Base-by-base conservation (phyloP, 768 basidiomycete genomes). In the Chlorophyllum brunneum region DNA sequence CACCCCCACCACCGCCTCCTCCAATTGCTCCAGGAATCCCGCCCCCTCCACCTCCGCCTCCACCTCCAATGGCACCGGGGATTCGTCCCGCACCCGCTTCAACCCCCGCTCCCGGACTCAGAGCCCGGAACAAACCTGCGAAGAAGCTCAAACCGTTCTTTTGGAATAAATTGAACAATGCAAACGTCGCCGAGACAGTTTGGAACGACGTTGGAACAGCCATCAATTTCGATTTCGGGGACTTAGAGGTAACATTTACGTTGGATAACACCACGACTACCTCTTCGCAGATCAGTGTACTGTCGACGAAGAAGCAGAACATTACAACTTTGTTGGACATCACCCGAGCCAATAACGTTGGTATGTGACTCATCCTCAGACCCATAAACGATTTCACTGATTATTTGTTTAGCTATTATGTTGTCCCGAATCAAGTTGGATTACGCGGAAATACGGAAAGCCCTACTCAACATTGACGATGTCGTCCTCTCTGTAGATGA, bases 111-210 rank as follows among this genome's bases (percentile, higher is more conserved):
- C 2, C 74, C 75, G 1, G 62, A 64, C 26, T 63, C 60, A 76
- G 70, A 55, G 56, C 63, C 6, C n/a, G 16, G 11, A 58, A 61
- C 22, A 73, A 72, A 10, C 82, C 84, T n/a, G 59, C 65, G 2
- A 84, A 82, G 60, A 77, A 79, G 41, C 64, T 91, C 46, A 86
- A 88, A 65, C 89, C 94, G 2, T 93, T 97, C 72, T 92, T 92
- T 65, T 95, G 94, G 93, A 86, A 83, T 57, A 95, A 95, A 59
- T 56, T 94, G 4, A 69, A 75, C n/a, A 64, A 63, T 10, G 58
- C 72, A 5, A 62, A 69, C 4, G 58, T 77, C 3, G 55, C 58
- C 2, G 42, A 54, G 22, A 88, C 88, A 1, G 75, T 98, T 8
- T 98, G 92, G 91, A 75, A 72, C 45, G 85, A 88, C 24, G 54